These are phyloP conservation scores for Pseudogymnoascus sp. DNA, from an alignment of 2,329 filamentous ascomycete species.

Conservation along the genomic window DNA sequence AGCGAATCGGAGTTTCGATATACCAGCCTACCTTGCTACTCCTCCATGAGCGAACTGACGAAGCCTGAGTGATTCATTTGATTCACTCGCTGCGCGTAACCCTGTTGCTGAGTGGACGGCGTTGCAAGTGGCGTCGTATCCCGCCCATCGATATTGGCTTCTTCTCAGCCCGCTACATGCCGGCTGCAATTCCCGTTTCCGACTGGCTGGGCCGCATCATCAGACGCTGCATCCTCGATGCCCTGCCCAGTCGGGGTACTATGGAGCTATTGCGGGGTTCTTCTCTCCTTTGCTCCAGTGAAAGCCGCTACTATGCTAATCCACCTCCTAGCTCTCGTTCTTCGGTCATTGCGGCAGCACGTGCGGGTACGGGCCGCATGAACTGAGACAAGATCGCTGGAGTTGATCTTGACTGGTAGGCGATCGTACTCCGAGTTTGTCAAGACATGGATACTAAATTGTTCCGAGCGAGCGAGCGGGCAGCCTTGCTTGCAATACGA, in stretches of 20 bases:
- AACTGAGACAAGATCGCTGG: conserved; percentile 3
- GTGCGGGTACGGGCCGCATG: conserved; percentile 1
- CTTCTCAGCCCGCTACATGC: background rate
- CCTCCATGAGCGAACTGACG: background rate
- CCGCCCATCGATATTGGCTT: background rate
- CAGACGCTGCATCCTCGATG: background rate
- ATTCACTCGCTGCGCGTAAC: background rate
- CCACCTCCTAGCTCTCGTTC: background rate
- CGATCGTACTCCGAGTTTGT: background rate
- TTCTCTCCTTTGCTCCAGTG: background rate
- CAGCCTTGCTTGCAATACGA: background rate
- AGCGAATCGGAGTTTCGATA: background rate
- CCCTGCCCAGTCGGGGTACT: background rate
- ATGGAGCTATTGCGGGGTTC: background rate
- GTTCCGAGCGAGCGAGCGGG: background rate
- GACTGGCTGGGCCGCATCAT: background rate
- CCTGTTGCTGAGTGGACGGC: background rate
- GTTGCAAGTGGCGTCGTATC: background rate
- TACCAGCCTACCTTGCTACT: background rate
- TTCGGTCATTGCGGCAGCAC: background rate
- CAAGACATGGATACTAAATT: background rate
- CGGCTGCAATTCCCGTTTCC: background rate
- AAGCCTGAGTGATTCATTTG: background rate
- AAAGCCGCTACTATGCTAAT: background rate
- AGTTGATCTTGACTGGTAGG: background rate